Evolutionary conservation across 1,284 basidiomycete species (phyloP).

Genomic region (Pisolithus thermaeus): DNA sequence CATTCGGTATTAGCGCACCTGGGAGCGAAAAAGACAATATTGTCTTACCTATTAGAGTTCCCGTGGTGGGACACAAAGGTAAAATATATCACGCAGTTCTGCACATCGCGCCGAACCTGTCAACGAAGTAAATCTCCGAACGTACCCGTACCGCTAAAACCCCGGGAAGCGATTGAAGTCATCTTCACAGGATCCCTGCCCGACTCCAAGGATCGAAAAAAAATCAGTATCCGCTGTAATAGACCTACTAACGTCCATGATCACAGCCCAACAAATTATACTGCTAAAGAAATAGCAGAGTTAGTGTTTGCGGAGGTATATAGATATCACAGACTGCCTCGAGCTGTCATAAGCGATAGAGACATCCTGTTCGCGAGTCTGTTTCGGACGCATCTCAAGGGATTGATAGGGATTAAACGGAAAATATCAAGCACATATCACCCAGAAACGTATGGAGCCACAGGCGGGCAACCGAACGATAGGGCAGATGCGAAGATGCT

Average conservation of each 20-base stretch:
- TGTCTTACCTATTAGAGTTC: too few species aligned
- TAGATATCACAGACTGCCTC: conserved; percentile 25
- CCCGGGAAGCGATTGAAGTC: conserved; percentile 36
- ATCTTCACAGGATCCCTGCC: conserved; percentile 42
- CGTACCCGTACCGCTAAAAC: conserved; percentile 3
- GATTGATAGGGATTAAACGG: too few species aligned
- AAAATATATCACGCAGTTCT: too few species aligned
- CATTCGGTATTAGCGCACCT: too few species aligned
- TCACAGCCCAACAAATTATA: conserved; percentile 3
- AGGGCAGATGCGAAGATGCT: conserved; percentile 23
- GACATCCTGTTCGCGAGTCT: conserved; percentile 22
- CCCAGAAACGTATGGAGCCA: conserved; percentile 25
- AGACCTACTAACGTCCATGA: conserved; percentile 24
- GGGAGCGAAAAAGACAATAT: too few species aligned
- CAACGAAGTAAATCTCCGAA: too few species aligned
- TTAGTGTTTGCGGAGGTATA: conserved; percentile 22
- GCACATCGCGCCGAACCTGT: too few species aligned
- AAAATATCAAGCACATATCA: conserved; percentile 17
- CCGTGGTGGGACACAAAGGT: too few species aligned
- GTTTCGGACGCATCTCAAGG: conserved; percentile 24
- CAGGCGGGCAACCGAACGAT: conserved; percentile 32
- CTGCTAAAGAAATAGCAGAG: conserved; percentile 22
- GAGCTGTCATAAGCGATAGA: conserved; percentile 34
- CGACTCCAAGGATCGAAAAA: conserved; percentile 13
- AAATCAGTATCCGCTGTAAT: conserved; percentile 34